phyloP scores from a whole-genome alignment of 1,139 yeast genomes.

The Kluyveromyces marxianus region DNA sequence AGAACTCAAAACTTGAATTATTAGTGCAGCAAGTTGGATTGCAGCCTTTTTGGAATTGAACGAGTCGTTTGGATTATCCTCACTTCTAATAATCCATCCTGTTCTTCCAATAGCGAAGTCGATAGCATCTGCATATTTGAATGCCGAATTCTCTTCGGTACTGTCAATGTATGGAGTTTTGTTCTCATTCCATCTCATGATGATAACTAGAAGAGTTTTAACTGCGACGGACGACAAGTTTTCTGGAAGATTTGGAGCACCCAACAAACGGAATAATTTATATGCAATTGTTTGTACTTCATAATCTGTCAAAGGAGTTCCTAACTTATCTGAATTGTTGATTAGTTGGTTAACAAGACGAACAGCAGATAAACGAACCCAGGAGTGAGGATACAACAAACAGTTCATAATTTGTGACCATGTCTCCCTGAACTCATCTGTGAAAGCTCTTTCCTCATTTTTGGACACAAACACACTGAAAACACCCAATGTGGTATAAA shows the following conservation, averaged over 20 bases:
- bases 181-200: constrained; percentile 54
- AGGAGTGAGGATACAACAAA: constrained; percentile 79
- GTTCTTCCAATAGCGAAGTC: constrained; percentile 59
- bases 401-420: constrained; percentile 52
- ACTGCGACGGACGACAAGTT: constrained; percentile 59
- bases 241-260: constrained; percentile 67
- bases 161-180: constrained; percentile 33
- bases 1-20: constrained; percentile 42
- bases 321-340: constrained; percentile 34
- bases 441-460: constrained; percentile 31
- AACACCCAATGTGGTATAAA: constrained; percentile 59
- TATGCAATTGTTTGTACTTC: constrained; percentile 60
- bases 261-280: constrained; percentile 66
- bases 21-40: constrained; percentile 53
- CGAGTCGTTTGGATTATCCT: constrained; percentile 45
- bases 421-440: constrained; percentile 25
- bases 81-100: constrained; percentile 60
- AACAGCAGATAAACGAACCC: constrained; percentile 76
- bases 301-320: constrained; percentile 24
- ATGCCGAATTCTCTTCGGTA: constrained; percentile 21
- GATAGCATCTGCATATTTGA: constrained; percentile 37
- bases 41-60: constrained; percentile 57
- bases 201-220: constrained; percentile 57
- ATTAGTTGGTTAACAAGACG: constrained; percentile 52
- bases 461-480: constrained; percentile 32